Evolutionary conservation across 2,329 filamentous ascomycete species (phyloP).

Genomic region (Venturia effusa): DNA sequence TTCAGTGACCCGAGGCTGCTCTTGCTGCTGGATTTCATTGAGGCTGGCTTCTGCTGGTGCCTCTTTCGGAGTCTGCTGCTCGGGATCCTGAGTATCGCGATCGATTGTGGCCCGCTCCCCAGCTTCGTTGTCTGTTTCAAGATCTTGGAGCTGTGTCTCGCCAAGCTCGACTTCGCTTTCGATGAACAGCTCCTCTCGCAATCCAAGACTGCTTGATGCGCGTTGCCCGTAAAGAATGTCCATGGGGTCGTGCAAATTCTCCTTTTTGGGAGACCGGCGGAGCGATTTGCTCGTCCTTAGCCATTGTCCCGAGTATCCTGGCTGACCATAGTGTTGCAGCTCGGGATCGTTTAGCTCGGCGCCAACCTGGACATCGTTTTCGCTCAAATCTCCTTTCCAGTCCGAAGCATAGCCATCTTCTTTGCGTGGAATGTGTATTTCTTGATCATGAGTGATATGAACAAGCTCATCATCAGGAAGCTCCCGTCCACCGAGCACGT

Average conservation of each 20-base stretch:
- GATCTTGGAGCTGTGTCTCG: not conserved
- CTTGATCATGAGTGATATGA: not conserved
- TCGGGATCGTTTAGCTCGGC: not conserved
- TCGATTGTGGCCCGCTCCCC: not conserved
- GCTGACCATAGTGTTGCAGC: not conserved
- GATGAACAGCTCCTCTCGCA: not conserved
- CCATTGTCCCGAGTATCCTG: not conserved
- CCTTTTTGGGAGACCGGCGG: not conserved
- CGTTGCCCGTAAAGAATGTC: not conserved
- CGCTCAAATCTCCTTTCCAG: not conserved
- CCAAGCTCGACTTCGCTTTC: not conserved
- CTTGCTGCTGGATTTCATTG: not conserved
- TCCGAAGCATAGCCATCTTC: not conserved
- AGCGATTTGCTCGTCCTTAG: not conserved
- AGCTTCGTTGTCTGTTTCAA: not conserved
- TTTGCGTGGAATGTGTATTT: not conserved
- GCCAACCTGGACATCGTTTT: not conserved
- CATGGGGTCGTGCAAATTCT: not conserved
- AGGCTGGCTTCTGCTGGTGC: not conserved
- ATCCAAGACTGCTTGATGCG: not conserved
- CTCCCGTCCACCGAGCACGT: not conserved
- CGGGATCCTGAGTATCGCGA: not conserved
- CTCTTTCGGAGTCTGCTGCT: not conserved
- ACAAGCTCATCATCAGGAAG: not conserved
- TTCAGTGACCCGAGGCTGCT: not conserved